Evolutionary conservation across 148 eudicot species (phyloP).

Genomic region (Nepenthes mirabilis): DNA sequence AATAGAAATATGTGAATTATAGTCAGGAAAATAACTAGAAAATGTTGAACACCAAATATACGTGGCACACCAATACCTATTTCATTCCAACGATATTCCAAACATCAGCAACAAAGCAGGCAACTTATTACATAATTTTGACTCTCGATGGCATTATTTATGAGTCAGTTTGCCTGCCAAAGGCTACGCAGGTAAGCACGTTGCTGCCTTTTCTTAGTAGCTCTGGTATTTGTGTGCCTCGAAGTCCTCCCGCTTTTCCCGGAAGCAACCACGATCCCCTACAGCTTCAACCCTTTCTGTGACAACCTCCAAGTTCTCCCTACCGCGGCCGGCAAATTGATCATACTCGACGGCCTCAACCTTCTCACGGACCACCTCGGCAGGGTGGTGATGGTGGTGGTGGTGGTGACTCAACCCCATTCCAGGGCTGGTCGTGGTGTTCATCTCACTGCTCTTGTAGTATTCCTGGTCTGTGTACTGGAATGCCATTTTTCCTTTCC

Average conservation of each 20-base stretch:
- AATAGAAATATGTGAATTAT: too few relatives aligned
- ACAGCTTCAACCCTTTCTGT: not conserved
- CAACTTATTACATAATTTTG: too few relatives aligned
- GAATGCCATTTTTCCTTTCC: not conserved
- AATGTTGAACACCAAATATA: too few relatives aligned
- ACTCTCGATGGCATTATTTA: too few relatives aligned
- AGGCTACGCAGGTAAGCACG: not conserved
- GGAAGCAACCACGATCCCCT: not conserved
- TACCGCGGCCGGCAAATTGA: not conserved
- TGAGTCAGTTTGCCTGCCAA: not conserved
- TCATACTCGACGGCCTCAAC: not conserved
- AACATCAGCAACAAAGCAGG: too few relatives aligned
- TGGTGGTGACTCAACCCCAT: not conserved
- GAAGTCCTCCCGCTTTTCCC: not conserved
- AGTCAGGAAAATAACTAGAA: too few relatives aligned
- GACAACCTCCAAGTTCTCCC: not conserved
- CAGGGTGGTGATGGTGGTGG: not conserved
- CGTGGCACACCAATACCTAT: too few relatives aligned
- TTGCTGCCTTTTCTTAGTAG: not conserved
- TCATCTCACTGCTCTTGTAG: not conserved
- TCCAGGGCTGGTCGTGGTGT: not conserved
- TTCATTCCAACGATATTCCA: too few relatives aligned
- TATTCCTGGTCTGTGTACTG: not conserved
- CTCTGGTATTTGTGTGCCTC: not conserved
- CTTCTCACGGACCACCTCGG: not conserved